phyloP scores from a whole-genome alignment of 2,329 filamentous ascomycete species.

The Neofusicoccum ribis region DNA sequence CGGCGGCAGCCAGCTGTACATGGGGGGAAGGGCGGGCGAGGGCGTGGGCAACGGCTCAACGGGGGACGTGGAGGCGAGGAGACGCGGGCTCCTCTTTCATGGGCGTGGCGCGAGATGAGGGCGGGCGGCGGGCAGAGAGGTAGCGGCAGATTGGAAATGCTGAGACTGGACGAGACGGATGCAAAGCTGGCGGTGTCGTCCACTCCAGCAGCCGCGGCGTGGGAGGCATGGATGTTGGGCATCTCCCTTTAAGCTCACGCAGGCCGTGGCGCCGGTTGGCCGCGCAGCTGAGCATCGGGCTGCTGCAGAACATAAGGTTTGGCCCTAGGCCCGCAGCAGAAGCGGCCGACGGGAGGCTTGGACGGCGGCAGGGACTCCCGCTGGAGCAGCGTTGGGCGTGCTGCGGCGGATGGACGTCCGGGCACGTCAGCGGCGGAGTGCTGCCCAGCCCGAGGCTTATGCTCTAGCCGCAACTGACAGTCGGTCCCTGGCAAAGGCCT shows the following conservation, averaged over 20 bases:
- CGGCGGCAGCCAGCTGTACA: background rate
- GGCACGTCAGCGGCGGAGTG: background rate
- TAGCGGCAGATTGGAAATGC: background rate
- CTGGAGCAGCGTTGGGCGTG: background rate
- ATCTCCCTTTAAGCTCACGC: background rate
- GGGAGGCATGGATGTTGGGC: background rate
- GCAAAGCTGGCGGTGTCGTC: background rate
- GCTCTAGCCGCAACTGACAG: background rate
- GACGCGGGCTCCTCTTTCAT: background rate
- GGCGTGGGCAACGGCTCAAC: background rate
- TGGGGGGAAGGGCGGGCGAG: background rate
- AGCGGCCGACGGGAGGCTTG: background rate
- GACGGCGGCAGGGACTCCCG: background rate
- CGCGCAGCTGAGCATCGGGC: background rate
- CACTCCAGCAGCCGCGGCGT: too few species aligned
- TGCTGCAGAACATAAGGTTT: background rate
- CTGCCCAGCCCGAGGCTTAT: background rate
- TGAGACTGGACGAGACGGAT: background rate
- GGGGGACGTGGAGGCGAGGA: background rate
- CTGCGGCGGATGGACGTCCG: background rate
- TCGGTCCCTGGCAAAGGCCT: background rate
- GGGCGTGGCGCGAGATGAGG: background rate
- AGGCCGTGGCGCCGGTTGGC: background rate
- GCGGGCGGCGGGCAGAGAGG: too few species aligned
- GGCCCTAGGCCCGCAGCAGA: background rate